Evolutionary conservation across 306 rosid species (phyloP), one percentile per base, ranked within the genome.

Genomic region (Morella rubra): DNA sequence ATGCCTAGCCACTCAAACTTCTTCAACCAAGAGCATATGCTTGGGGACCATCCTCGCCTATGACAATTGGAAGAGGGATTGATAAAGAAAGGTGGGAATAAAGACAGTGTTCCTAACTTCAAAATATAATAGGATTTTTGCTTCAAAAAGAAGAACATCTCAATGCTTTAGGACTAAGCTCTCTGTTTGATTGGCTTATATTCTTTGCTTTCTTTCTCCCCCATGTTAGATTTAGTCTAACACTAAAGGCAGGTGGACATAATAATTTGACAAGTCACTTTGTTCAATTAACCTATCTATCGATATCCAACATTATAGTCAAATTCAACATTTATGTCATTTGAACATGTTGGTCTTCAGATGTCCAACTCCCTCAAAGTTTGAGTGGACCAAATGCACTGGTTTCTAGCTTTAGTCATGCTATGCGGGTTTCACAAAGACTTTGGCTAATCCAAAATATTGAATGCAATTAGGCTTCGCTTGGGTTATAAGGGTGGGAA

Each of bases 71-170:
- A 8, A 19, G 24, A 37, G 65, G 37, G 37, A 1, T 32, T 69
- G 58, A 76, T 66, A 65, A 46, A 40, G 53, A 45, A 53, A 32
- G 20, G 70, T 52, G 19, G 22, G 16, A 59, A 49, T 41, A 74
- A 60, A 70, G 20, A 47, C 69, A 24, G 42, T 72, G 69, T 64
- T 67, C 16, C 19, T 71, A 14, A 40, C 40, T 49, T 42, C 53
- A 27, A 27, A 27, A 73, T 59, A 69, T 19, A 79, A 60, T 62
- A 76, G 47, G 50, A 72, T 53, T 53, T 58, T 75, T 67, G 76
- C 79, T 74, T 71, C 85, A 22, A 64, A 85, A 85, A 74, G 80
- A 81, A 75, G 65, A 73, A 78, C 81, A 81, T 45, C 52, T 11
- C 18, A 20, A 20, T 53, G 81, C 69, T 72, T 75, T 72, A 22